Evolutionary conservation across 78 protist species (phyloP), one percentile per base, ranked within the genome.

Genomic region (Planoprotostelium fungivorum): DNA sequence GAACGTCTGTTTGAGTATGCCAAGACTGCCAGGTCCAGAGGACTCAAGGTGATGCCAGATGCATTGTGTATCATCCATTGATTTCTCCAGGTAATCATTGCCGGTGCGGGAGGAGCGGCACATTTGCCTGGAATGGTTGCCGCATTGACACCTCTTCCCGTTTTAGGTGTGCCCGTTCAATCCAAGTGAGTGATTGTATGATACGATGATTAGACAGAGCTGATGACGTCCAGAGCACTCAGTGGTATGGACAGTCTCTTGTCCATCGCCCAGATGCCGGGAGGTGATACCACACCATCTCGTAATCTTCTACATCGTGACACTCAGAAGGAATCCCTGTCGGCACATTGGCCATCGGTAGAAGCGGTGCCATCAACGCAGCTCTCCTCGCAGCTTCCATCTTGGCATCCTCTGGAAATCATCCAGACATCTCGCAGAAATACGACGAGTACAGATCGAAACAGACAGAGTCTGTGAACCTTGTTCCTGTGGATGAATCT

Each of bases 51-150:
- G n/a, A n/a, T 88, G 34, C 63, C 29, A 23, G 87, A 38, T 84
- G 0, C 34, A 35, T 29, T 88, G 29, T 37, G 28, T 29, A 84
- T 38, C 31, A 29, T 85, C 29, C 86, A 84, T 88, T 28, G 28
- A 84, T 38, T 35, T 34, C n/a, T n/a, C n/a, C n/a, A n/a, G n/a
- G n/a, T 90, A 73, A 93, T 92, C 28, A 97, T 97, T 37, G 97
- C 97, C n/a, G 97, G 97, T 87, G 97, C 97, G 0, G 98, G 98
- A 38, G 97, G 97, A 36, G 98, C 98, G 9, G 98, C 98, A 29
- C 98, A 97, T 88, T 88, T 96, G 35, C 97, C 97, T 28, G 99
- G 99, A 38, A 96, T 96, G 98, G 98, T 96, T 0, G 99, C 99
- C 1, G 96, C 97, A 5, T 1, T 97, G 36, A 97, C 99, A 1